Evolutionary conservation across 768 basidiomycete genomes (phyloP).

Genomic region (Tubosaeta brunneosetosa): DNA sequence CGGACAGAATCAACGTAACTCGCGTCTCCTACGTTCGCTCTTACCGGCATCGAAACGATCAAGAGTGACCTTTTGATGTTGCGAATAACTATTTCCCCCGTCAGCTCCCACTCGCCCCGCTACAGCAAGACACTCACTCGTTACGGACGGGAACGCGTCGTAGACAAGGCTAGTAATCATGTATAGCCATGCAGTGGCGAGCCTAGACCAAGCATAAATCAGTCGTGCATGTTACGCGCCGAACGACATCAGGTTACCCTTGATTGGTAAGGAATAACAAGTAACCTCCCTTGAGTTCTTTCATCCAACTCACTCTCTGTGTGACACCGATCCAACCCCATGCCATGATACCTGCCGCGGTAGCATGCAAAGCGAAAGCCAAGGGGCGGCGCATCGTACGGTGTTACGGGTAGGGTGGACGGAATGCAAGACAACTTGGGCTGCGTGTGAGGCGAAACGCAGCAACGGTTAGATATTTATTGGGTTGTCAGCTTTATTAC

Average conservation of each 20-base stretch:
- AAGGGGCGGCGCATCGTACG: slow-evolving; percentile 10
- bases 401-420: not conserved
- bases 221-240: not conserved
- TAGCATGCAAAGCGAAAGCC: slow-evolving; percentile 29
- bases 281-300: slow-evolving; percentile 56
- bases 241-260: slow-evolving; percentile 37
- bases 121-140: slow-evolving; percentile 24
- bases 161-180: slow-evolving; percentile 36
- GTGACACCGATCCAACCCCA: slow-evolving; percentile 31
- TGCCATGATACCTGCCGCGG: slow-evolving; percentile 31
- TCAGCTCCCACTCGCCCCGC: not conserved
- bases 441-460: not conserved
- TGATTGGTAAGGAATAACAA: slow-evolving; percentile 76
- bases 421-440: not conserved
- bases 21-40: not conserved
- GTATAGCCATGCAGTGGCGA: slow-evolving; percentile 37
- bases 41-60: slow-evolving; percentile 64
- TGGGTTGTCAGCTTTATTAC: not conserved
- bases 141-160: slow-evolving; percentile 39
- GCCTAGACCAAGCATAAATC: not conserved
- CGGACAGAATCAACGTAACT: not conserved
- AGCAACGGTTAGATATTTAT: not conserved
- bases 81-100: slow-evolving; percentile 4
- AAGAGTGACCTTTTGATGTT: slow-evolving; percentile 56
- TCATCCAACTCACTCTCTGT: slow-evolving; percentile 27